Conservation (phyloP, 352 stramenopile genomes). For the Globisporangium middletonii region DNA sequence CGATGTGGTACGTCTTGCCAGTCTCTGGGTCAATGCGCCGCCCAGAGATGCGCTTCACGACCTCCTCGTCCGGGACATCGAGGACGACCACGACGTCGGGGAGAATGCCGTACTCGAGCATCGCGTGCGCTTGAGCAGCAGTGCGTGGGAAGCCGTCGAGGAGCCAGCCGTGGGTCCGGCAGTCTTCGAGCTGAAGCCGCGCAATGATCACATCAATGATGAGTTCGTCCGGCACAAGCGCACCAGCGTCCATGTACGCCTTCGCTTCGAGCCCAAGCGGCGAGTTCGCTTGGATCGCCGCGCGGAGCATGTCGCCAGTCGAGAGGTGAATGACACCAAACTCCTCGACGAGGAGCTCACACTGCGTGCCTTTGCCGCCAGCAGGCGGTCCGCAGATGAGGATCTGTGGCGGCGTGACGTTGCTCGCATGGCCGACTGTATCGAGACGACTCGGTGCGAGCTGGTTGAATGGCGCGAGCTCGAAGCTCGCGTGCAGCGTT, state of each 20-base stretch:
- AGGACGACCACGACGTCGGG: conserved; percentile 91
- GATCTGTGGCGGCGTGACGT: conserved; percentile 38
- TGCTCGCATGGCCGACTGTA: conserved; percentile 5
- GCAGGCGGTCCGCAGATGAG: conserved; percentile 70
- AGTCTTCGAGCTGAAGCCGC: conserved; percentile 81
- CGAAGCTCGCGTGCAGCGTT: conserved; percentile 80
- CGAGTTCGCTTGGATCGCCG: conserved; percentile 52
- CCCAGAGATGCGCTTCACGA: conserved; percentile 95
- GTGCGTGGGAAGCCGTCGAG: conserved; percentile 92
- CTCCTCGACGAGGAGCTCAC: conserved; percentile 75
- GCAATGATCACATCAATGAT: conserved; percentile 52
- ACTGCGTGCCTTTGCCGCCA: conserved; percentile 95
- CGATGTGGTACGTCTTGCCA: conserved; percentile 95
- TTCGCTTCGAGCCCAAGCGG: conserved; percentile 31
- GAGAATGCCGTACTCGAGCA: conserved; percentile 77
- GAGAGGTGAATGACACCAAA: conserved; percentile 90
- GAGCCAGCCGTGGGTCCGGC: conserved; percentile 76
- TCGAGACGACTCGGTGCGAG: conserved; percentile 38
- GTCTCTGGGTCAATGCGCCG: conserved; percentile 92
- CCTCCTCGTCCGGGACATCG: conserved; percentile 92
- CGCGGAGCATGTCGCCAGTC: conserved; percentile 88
- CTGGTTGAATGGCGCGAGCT: conserved; percentile 76
- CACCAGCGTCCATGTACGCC: conserved; percentile 33
- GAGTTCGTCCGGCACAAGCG: conserved; percentile 42
- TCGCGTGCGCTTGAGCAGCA: conserved; percentile 67